Conservation (phyloP, 2,329 filamentous ascomycete species). For the Neonectria neomacrospora region DNA sequence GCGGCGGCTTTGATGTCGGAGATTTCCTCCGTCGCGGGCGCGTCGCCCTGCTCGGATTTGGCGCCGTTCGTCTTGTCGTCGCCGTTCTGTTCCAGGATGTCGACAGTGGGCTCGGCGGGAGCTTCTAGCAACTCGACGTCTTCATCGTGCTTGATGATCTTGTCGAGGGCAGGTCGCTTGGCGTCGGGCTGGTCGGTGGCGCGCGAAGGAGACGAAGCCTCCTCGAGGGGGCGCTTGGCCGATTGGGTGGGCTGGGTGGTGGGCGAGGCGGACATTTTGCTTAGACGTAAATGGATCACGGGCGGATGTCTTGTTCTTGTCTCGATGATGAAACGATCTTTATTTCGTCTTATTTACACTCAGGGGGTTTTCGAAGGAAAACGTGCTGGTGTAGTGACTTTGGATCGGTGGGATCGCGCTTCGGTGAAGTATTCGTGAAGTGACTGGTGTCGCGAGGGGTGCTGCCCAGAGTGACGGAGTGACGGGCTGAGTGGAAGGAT, state of each 20-base stretch:
- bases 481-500: conserved; percentile 46
- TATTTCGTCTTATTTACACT: conserved; percentile 78
- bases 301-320: conserved; percentile 40
- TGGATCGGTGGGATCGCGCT: conserved; percentile 55
- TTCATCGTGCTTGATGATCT: conserved; percentile 78
- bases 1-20: conserved; percentile 55
- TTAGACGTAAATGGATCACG: conserved; percentile 43
- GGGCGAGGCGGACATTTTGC: conserved; percentile 79
- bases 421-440: conserved; percentile 55
- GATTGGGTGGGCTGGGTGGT: conserved; percentile 73
- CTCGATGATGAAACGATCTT: conserved; percentile 43
- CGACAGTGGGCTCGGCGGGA: conserved; percentile 47
- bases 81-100: conserved; percentile 60
- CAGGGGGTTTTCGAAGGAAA: conserved; percentile 89
- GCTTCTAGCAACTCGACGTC: conserved; percentile 58
- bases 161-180: conserved; percentile 95
- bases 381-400: conserved; percentile 84
- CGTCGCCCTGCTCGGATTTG: conserved; percentile 52
- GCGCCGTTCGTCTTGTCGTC: conserved; percentile 62
- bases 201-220: conserved; percentile 93
- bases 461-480: conserved; percentile 49
- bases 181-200: conserved; percentile 94
- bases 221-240: conserved; percentile 93
- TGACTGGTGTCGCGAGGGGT: conserved; percentile 51
- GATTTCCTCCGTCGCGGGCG: conserved; percentile 44